A percentile compares a stretch with the other conserved stretches of the same genome.
These are phyloP conservation scores for Juglanconis oblonga DNA, from an alignment of 2,329 filamentous ascomycete species.

Conservation along the genomic window DNA sequence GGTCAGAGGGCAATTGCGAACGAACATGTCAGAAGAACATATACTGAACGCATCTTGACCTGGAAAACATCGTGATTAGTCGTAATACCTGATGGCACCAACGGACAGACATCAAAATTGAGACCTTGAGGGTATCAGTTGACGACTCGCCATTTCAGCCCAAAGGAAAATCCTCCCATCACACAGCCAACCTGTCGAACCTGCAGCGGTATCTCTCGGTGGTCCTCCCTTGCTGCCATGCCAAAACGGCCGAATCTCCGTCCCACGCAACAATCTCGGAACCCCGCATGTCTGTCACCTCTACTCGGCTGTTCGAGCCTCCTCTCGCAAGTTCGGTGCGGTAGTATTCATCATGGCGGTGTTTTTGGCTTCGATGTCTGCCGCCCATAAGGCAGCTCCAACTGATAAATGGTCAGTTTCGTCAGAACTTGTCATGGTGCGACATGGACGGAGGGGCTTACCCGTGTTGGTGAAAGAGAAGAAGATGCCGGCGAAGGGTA, in stretches of 20 bases:
- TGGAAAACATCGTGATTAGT: neutral
- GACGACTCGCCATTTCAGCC: neutral
- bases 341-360: slow-evolving; percentile 48
- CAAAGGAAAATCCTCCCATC: neutral
- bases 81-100: neutral
- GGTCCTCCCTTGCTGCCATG: neutral
- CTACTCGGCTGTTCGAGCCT: slow-evolving; percentile 47
- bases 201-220: neutral
- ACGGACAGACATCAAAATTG: neutral
- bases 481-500: slow-evolving; percentile 77
- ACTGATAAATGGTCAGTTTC: slow-evolving; percentile 43
- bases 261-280: neutral
- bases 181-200: slow-evolving; percentile 2
- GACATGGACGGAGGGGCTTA: slow-evolving; percentile 29
- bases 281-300: neutral
- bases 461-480: slow-evolving; percentile 87
- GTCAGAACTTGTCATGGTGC: neutral
- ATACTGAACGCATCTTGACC: neutral
- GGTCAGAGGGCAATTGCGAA: too few species aligned
- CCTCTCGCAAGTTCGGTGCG: slow-evolving; percentile 48
- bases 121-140: neutral
- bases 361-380: slow-evolving; percentile 68
- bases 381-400: slow-evolving; percentile 91
- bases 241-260: neutral
- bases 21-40: neutral